Evolutionary conservation across 257 asterid genomes (phyloP), one percentile per base, ranked within the genome.

Genomic region (Jacaranda mimosifolia): DNA sequence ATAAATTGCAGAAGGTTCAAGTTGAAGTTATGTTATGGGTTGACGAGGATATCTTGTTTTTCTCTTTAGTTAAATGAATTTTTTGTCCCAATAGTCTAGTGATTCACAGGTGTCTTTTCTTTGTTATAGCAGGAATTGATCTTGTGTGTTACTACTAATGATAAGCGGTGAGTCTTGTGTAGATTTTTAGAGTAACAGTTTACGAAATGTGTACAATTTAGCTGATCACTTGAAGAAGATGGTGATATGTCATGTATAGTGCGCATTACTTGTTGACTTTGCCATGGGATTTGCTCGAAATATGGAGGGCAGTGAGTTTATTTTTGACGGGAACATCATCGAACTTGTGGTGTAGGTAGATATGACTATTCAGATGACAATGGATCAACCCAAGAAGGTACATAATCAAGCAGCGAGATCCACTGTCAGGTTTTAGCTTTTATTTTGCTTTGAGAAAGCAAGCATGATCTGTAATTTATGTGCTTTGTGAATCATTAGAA

Each of bases 331-430:
- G 7, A 14, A 59, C 7, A 6, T 38, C 15, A 3, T 70, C 48
- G 68, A 67, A 15, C 17, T 80, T 76, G 32, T 72, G 79, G 57
- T 69, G 66, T 26, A 66, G 81, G 84, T 57, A 21, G 66, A 65
- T 48, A 36, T 17, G 19, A 72, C 59, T 53, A 77, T 76, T 79
- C 77, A 67, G n/a, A 51, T 70, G 72, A 62, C 76, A 46, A 48
- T 48, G 55, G 80, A 74, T 79, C 81, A 76, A 70, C 79, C 81
- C 32, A 84, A 77, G 73, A 84, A 86, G 74, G 82, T 74, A 13
- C 80, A 80, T 65, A 83, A 72, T 12, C 82, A 57, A 65, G 78
- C 78, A 64, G 69, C 70, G 8, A 57, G 74, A 26, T 59, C 82
- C 77, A 79, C 72, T 51, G 57, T 77, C 56, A 83, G 73, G 48